A percentile compares a stretch with the other conserved stretches of the same genome.
Evolutionary conservation across 2,329 filamentous ascomycete genomes (phyloP).

Genomic region (Pseudocercospora cruenta): DNA sequence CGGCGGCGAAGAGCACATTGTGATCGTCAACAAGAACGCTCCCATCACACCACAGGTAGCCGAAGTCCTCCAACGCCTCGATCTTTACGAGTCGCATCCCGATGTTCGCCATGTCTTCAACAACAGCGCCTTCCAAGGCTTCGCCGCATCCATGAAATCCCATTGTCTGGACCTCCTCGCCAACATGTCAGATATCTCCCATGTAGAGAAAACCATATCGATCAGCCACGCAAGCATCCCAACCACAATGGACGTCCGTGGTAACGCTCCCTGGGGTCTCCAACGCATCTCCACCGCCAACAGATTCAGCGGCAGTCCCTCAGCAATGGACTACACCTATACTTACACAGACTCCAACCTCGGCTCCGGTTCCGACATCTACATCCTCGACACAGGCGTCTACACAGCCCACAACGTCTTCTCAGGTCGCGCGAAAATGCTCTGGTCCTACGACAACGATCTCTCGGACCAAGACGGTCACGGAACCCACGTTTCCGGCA

Average conservation of each 20-base stretch:
- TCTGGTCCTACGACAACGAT: constrained; percentile 44
- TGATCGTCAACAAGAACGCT: constrained; percentile 42
- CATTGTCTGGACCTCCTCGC: constrained; percentile 45
- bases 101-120: constrained; percentile 46
- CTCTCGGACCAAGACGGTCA: constrained; percentile 50
- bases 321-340: constrained; percentile 49
- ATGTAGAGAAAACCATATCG: constrained; percentile 46
- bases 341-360: constrained; percentile 41
- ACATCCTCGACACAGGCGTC: constrained; percentile 55
- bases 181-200: constrained; percentile 45
- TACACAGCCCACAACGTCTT: constrained; percentile 52
- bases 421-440: constrained; percentile 46
- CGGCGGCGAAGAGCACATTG: constrained; percentile 41
- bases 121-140: constrained; percentile 46
- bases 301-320: constrained; percentile 32
- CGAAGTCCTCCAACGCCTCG: constrained; percentile 41
- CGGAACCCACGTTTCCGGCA: constrained; percentile 54
- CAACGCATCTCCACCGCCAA: constrained; percentile 47
- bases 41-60: constrained; percentile 39
- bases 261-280: constrained; percentile 51
- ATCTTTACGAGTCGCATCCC: constrained; percentile 43
- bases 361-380: constrained; percentile 51
- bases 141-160: constrained; percentile 46
- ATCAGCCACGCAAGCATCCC: constrained; percentile 29
- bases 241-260: constrained; percentile 31